Conservation (phyloP, 306 rosid genomes). For the Dalbergia cochinchinensis region DNA sequence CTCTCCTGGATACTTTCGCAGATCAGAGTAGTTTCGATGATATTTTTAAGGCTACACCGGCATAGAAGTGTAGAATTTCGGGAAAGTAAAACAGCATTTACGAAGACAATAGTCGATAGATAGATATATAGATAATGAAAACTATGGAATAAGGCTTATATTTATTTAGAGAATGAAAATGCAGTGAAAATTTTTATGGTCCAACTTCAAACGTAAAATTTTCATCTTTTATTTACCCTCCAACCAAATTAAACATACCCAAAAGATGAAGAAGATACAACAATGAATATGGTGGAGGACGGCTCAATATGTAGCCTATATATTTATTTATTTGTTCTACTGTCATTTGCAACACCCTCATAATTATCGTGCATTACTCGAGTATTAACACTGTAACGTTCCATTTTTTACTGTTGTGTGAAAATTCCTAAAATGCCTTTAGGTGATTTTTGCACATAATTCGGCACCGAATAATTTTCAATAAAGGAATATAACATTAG, state of each 20-base stretch:
- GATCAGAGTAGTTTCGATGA: constrained; percentile 59
- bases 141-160: constrained; percentile 19
- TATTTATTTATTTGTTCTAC: constrained; percentile 37
- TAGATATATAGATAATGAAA: constrained; percentile 4
- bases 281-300: constrained; percentile 31
- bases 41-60: constrained; percentile 41
- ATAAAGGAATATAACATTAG: too few species aligned
- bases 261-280: not conserved
- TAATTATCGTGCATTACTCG: too few species aligned
- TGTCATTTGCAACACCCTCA: constrained; percentile 28
- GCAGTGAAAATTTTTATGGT: constrained; percentile 10
- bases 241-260: not conserved
- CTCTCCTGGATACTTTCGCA: constrained; percentile 90
- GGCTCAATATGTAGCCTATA: constrained; percentile 41
- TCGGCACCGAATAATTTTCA: too few species aligned
- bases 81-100: constrained; percentile 33
- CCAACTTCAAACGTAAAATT: not conserved
- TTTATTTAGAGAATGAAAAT: constrained; percentile 7
- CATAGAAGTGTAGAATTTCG: constrained; percentile 39
- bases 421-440: too few species aligned
- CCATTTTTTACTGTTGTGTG: too few species aligned
- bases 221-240: not conserved
- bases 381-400: too few species aligned
- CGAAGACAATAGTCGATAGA: not conserved
- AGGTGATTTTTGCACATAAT: too few species aligned